These are phyloP conservation scores for Geranium incanum DNA, from an alignment of 441 rosid genomes.

Conservation along the genomic window DNA sequence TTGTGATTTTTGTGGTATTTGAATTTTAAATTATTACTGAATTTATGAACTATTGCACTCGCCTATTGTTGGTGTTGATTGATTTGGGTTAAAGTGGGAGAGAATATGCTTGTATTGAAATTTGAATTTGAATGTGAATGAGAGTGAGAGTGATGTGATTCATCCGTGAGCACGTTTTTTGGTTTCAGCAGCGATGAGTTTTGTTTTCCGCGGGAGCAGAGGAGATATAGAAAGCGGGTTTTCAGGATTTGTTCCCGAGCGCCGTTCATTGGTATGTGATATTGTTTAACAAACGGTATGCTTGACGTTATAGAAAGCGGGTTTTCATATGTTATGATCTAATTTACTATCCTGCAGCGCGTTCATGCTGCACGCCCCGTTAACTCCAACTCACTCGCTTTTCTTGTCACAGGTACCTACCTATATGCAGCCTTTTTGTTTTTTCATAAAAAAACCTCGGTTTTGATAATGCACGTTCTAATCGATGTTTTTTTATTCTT, in stretches of 20 bases:
- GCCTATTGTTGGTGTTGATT: too few relatives aligned
- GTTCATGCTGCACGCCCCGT: constrained; percentile 69
- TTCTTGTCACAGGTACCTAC: constrained; percentile 67
- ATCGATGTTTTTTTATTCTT: constrained; percentile 5
- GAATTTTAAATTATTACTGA: too few relatives aligned
- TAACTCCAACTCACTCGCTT: constrained; percentile 75
- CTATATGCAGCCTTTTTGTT: not conserved
- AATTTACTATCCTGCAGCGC: constrained; percentile 36
- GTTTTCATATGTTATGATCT: too few relatives aligned
- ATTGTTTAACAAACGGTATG: too few relatives aligned
- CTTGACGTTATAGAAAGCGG: too few relatives aligned
- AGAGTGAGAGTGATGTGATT: too few relatives aligned
- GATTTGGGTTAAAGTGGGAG: too few relatives aligned
- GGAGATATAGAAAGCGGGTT: constrained; percentile 73
- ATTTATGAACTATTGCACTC: too few relatives aligned
- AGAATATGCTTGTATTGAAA: too few relatives aligned
- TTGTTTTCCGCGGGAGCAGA: constrained; percentile 68
- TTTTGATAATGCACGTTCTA: not conserved
- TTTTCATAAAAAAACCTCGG: not conserved
- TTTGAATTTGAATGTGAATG: too few relatives aligned
- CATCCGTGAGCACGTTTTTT: too few relatives aligned
- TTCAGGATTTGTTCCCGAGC: constrained; percentile 55
- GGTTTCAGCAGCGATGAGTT: constrained; percentile 45
- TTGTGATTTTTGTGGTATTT: too few relatives aligned
- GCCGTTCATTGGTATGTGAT: constrained; percentile 47